Evolutionary conservation across 169 alveolate species (phyloP), one percentile per base, ranked within the genome.

Genomic region (Toxoplasma gondii): DNA sequence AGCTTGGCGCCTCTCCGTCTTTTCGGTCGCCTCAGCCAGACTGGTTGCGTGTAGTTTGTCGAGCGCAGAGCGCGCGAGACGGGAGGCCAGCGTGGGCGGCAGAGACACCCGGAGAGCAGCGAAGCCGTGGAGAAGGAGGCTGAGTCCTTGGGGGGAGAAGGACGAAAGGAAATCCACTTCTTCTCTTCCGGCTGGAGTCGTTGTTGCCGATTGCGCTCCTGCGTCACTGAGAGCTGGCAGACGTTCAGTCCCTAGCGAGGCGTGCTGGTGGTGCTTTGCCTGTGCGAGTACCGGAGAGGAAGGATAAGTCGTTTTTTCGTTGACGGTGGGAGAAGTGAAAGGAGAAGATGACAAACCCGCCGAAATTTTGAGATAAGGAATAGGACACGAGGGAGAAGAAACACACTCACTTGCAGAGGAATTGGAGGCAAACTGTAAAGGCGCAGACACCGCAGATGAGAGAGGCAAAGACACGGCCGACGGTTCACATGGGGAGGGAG

Each of bases 101-200:
- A 78, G 49, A 78, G 86, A 78, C 27, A 78, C 86, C 29, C 86
- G 39, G 44, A 78, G 86, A 78, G 49, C 27, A 2, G 86, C 86
- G 86, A 78, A 78, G 39, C 49, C 86, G 86, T 78, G 86, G 29
- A 78, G 86, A 4, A 78, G 43, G 22, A 78, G 45, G 22, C 86
- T 78, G 45, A 78, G 86, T 10, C 86, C 86, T 27, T 78, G 86
- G 27, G 86, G 86, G n/a, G 86, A 78, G 86, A 78, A 78, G 27
- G 86, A 78, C 12, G 86, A 9, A 2, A 78, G 86, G n/a, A 78
- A 78, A 31, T n/a, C 49, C 44, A 10, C 86, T 1, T 38, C 86
- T 49, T 49, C 58, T 49, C 58, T 49, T 4, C 12, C 22, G 22
- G 4, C 58, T 49, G 58, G 4, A 12, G 12, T 4, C 58, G 4